These are phyloP conservation scores for Ensete glaucum DNA, from an alignment of 176 grass and related monocot species.

Conservation along the genomic window DNA sequence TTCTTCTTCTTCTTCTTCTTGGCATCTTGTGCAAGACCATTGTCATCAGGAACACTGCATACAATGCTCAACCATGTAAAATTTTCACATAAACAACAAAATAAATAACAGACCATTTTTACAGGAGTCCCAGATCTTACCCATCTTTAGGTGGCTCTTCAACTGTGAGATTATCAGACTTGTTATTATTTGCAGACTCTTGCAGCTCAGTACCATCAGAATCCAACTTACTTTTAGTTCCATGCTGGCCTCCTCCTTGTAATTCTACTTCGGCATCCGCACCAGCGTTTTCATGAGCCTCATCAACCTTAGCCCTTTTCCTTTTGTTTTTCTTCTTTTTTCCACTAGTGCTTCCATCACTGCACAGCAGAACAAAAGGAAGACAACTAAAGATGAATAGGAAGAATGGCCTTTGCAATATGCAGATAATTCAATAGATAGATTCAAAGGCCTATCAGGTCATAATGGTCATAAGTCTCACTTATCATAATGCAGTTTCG, in stretches of 20 bases:
- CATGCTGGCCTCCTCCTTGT: background rate
- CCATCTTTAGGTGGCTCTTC: background rate
- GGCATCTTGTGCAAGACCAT: constrained; percentile 16
- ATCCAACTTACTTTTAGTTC: background rate
- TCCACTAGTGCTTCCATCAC: background rate
- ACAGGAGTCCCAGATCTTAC: background rate
- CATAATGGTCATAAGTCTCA: background rate
- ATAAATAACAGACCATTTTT: background rate
- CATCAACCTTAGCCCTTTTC: background rate
- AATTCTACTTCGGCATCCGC: background rate
- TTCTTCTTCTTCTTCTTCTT: constrained; percentile 37
- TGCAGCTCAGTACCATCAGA: background rate
- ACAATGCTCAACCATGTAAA: background rate
- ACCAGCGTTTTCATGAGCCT: background rate
- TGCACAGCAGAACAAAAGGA: background rate
- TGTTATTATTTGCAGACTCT: background rate
- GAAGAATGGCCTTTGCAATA: background rate
- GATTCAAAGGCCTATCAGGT: background rate
- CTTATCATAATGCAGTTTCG: constrained; percentile 9
- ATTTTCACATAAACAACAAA: background rate
- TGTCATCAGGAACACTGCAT: background rate
- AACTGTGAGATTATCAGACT: background rate
- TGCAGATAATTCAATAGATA: background rate
- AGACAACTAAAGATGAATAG: background rate
- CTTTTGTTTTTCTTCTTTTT: constrained; percentile 25